Evolutionary conservation across 495 filamentous ascomycete genomes (phyloP).

Genomic region (Echria macrotheca): DNA sequence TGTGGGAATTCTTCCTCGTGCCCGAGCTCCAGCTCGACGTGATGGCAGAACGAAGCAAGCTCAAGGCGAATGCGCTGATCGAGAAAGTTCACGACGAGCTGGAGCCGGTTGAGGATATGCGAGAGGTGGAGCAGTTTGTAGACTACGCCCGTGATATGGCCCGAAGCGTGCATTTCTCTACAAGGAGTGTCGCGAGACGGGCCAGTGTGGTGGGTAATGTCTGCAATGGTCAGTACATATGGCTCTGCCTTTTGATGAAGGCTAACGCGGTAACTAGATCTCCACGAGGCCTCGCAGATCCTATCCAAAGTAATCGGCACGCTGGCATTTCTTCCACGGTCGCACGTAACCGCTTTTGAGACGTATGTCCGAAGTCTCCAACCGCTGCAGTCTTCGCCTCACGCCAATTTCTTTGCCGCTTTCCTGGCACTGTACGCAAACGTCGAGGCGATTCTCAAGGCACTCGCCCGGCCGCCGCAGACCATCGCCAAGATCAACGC

Average conservation of each 20-base stretch:
- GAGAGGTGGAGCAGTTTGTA: conserved; percentile 92
- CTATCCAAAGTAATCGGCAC: conserved; percentile 53
- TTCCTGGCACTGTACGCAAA: conserved; percentile 73
- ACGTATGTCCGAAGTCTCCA: conserved; percentile 62
- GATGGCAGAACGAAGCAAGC: conserved; percentile 80
- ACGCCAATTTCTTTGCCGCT: conserved; percentile 64
- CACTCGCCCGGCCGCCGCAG: conserved; percentile 74
- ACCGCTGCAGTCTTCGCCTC: conserved; percentile 68
- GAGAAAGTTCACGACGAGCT: conserved; percentile 88
- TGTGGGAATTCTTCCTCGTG: conserved; percentile 99
- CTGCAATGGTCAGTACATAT: conserved; percentile 44
- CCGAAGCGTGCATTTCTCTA: conserved; percentile 73
- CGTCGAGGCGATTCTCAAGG: conserved; percentile 69
- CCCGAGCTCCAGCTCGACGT: conserved; percentile 86
- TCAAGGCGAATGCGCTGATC: conserved; percentile 73
- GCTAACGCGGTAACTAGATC: conserved; percentile 43
- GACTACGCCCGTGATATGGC: conserved; percentile 84
- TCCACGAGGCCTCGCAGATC: conserved; percentile 61
- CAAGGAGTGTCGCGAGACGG: conserved; percentile 69
- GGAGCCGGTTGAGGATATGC: conserved; percentile 74
- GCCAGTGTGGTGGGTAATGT: conserved; percentile 54
- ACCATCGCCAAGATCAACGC: conserved; percentile 66
- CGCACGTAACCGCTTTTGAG: conserved; percentile 65
- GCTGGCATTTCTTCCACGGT: conserved; percentile 59
- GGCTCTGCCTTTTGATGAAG: too few species aligned